Evolutionary conservation across 345 rosid species (phyloP).

Genomic region (Toxicodendron radicans): DNA sequence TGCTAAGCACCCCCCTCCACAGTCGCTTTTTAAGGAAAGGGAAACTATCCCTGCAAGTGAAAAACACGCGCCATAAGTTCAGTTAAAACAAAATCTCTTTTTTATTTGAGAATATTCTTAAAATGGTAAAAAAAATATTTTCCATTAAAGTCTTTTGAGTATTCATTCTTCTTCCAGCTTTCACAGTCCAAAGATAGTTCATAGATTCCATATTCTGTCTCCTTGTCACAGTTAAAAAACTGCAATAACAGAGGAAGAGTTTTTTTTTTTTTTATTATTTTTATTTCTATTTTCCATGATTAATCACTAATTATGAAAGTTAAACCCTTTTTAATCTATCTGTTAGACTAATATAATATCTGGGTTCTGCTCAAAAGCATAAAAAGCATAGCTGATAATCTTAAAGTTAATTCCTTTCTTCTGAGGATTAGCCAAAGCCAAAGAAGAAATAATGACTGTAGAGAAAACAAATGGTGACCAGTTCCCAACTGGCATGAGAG

Average conservation of each 20-base stretch:
- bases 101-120: too few species aligned
- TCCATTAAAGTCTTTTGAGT: constrained; percentile 13
- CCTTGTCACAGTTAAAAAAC: constrained; percentile 13
- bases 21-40: too few species aligned
- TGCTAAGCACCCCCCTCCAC: too few species aligned
- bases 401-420: background rate
- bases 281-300: constrained; percentile 1
- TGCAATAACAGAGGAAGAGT: background rate
- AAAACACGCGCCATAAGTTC: too few species aligned
- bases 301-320: too few species aligned
- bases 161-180: constrained; percentile 31
- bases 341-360: constrained; percentile 6
- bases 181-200: constrained; percentile 13
- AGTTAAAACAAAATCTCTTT: too few species aligned
- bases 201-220: constrained; percentile 36
- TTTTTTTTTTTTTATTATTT: background rate
- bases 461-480: constrained; percentile 44
- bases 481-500: constrained; percentile 78
- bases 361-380: constrained; percentile 24
- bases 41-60: too few species aligned
- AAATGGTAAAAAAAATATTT: constrained; percentile 27
- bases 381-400: background rate
- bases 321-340: background rate
- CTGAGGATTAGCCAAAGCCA: background rate
- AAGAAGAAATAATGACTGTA: constrained; percentile 40